phyloP scores from a whole-genome alignment of 768 basidiomycete genomes.

The Naganishia kalamii region DNA sequence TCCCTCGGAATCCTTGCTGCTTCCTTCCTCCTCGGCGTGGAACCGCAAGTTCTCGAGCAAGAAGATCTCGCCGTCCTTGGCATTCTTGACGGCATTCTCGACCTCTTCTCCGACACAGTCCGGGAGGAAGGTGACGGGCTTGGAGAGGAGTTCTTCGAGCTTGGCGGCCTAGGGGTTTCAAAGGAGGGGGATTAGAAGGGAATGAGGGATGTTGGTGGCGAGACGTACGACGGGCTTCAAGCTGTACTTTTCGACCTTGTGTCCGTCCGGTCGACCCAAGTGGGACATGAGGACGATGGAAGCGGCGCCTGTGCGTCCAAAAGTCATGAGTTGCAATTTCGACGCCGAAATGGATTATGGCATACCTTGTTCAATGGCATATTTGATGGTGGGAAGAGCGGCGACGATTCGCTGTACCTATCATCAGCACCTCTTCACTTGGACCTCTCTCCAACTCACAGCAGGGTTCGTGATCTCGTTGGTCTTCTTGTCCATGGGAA shows the following conservation, averaged over 20 bases:
- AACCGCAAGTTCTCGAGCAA: constrained; percentile 96
- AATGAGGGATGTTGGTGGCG: not conserved
- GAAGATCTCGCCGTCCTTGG: constrained; percentile 59
- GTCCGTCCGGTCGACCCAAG: constrained; percentile 92
- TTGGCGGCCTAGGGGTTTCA: constrained; percentile 53
- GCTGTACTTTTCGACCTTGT: constrained; percentile 79
- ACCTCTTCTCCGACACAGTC: constrained; percentile 83
- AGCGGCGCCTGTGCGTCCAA: constrained; percentile 51
- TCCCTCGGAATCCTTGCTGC: constrained; percentile 84
- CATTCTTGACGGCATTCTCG: constrained; percentile 66
- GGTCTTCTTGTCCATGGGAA: constrained; percentile 58
- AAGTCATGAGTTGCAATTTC: not conserved
- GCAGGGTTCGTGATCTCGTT: constrained; percentile 88
- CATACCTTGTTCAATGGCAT: constrained; percentile 77
- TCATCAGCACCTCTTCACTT: constrained; percentile 13
- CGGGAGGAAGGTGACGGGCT: constrained; percentile 68
- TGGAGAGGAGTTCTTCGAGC: constrained; percentile 65
- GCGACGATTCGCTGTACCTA: constrained; percentile 83
- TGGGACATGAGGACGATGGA: constrained; percentile 93
- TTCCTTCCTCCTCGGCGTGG: constrained; percentile 97
- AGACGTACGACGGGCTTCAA: constrained; percentile 63
- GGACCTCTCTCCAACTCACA: constrained; percentile 52
- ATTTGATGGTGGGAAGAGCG: constrained; percentile 88
- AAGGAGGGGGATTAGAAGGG: not conserved
- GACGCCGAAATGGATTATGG: not conserved